Evolutionary conservation across 176 grass and related monocot genomes (phyloP).

Genomic region (Ensete ventricosum): DNA sequence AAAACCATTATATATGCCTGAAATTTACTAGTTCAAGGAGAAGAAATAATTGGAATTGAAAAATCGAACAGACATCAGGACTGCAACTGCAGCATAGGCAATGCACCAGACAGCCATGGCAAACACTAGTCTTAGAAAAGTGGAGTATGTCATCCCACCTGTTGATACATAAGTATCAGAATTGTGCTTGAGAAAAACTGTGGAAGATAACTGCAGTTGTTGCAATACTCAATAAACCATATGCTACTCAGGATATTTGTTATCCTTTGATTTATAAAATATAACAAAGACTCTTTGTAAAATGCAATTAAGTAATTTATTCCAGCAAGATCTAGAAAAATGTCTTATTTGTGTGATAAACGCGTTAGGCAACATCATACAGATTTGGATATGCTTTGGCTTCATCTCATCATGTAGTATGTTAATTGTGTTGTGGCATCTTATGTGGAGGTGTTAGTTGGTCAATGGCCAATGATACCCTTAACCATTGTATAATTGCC

Average conservation of each 20-base stretch:
- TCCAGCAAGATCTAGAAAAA: not conserved
- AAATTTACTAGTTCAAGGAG: not conserved
- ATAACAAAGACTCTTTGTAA: too few relatives aligned
- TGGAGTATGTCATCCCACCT: not conserved
- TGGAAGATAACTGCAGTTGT: not conserved
- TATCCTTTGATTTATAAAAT: too few relatives aligned
- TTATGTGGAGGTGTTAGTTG: not conserved
- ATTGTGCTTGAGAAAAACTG: not conserved
- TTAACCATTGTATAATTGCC: too few relatives aligned
- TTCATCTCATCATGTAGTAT: not conserved
- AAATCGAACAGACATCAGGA: not conserved
- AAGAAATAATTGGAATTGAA: not conserved
- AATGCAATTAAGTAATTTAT: not conserved
- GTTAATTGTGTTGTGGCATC: not conserved
- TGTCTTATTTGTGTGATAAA: too few relatives aligned
- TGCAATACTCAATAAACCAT: not conserved
- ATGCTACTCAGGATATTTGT: too few relatives aligned
- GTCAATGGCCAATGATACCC: too few relatives aligned
- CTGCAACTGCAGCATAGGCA: constrained; percentile 6
- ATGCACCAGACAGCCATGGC: constrained; percentile 6
- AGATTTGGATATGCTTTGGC: too few relatives aligned
- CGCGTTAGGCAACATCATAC: too few relatives aligned
- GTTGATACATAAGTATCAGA: not conserved
- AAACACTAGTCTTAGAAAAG: constrained; percentile 2
- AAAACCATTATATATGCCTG: not conserved